Conservation (phyloP, 768 basidiomycete species). For the Mycena latifolia region DNA sequence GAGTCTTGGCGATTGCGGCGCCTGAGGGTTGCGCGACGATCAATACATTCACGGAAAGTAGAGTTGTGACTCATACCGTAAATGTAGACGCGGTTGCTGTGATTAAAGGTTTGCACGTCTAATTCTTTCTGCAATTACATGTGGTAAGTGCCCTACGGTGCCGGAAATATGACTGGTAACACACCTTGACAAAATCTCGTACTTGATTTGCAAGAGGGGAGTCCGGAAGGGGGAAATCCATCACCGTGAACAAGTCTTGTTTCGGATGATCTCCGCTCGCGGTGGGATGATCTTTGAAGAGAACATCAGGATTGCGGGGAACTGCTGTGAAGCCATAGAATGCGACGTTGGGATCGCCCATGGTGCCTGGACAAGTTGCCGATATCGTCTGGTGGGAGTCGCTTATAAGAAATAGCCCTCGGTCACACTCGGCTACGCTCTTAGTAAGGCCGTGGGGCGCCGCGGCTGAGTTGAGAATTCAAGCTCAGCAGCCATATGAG, state of each 20-base stretch:
- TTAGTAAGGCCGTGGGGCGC: not conserved
- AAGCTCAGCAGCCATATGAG: not conserved
- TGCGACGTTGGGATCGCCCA: conserved; percentile 41
- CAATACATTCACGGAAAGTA: no score
- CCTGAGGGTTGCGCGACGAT: conserved; percentile 47
- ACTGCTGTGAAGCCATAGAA: conserved; percentile 65
- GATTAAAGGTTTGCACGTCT: conserved; percentile 59
- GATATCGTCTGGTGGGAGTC: not conserved
- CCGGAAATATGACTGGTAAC: conserved; percentile 18
- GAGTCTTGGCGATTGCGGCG: conserved; percentile 53
- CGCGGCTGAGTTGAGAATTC: not conserved
- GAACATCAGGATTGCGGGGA: conserved; percentile 59
- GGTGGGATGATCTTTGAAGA: conserved; percentile 61
- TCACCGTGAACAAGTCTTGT: conserved; percentile 52
- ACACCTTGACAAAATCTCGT: conserved; percentile 53
- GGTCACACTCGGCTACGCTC: conserved; percentile 10
- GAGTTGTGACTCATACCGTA: no score
- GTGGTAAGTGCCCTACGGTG: not conserved
- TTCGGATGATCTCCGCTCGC: conserved; percentile 56
- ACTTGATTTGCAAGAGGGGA: conserved; percentile 54
- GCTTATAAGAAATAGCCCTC: not conserved
- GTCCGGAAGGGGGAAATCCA: conserved; percentile 58
- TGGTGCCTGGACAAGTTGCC: conserved; percentile 14
- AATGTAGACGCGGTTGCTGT: conserved; percentile 62
- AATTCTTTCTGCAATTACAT: conserved; percentile 51